These are phyloP conservation scores for Thamnidium elegans DNA, from an alignment of 192 early-diverging fungal genomes.

Conservation along the genomic window DNA sequence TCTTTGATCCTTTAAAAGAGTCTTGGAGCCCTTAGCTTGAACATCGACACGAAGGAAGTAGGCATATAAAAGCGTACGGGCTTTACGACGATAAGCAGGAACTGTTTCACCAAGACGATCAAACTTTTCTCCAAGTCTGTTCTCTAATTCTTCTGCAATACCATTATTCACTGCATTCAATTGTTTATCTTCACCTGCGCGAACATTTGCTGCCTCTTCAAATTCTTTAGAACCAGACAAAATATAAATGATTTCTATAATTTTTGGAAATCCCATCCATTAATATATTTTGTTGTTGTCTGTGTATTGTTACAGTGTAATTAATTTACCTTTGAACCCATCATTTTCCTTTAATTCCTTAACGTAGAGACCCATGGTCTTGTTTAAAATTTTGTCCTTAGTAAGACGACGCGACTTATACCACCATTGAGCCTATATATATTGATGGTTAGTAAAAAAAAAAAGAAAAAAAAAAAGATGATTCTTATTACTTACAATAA, in stretches of 20 bases:
- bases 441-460: background rate
- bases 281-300: background rate
- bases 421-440: constrained; percentile 84
- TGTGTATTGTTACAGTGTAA: background rate
- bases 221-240: constrained; percentile 77
- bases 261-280: background rate
- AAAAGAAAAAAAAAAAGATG: background rate
- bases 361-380: constrained; percentile 89
- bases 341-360: constrained; percentile 78
- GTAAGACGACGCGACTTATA: constrained; percentile 82
- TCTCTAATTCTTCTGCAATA: constrained; percentile 55
- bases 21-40: constrained; percentile 44
- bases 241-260: constrained; percentile 68
- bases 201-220: constrained; percentile 43
- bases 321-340: constrained; percentile 23
- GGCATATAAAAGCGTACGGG: constrained; percentile 74
- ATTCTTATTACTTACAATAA: constrained; percentile 67
- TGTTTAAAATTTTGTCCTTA: constrained; percentile 86
- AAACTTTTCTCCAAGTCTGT: constrained; percentile 56
- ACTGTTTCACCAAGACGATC: constrained; percentile 31
- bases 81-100: constrained; percentile 57
- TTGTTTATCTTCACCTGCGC: constrained; percentile 43
- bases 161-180: constrained; percentile 41
- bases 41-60: constrained; percentile 79
- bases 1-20: constrained; percentile 48